Base-by-base conservation (phyloP, 345 rosid genomes). In the Aquilaria malaccensis region DNA sequence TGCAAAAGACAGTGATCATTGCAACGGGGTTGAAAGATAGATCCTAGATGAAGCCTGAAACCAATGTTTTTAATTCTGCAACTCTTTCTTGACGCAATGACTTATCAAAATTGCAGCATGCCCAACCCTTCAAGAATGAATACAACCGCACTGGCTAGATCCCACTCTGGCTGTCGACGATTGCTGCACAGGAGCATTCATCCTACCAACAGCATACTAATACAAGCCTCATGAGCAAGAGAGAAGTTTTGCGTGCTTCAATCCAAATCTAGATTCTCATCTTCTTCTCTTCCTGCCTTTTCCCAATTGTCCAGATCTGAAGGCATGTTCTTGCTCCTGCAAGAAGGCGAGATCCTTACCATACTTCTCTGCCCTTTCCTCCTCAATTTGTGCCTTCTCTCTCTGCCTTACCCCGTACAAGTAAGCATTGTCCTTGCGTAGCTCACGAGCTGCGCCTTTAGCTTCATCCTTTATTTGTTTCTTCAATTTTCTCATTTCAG, bases 281-380 rank as follows among this genome's bases (percentile, higher is more conserved):
- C 80, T 68, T 67, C 83, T 80, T 70, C 86, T 77, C 79, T 80
- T 81, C 61, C 76, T 66, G 67, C 97, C 92, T 74, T 85, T 83
- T 30, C 97, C 96, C 48, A 90, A 72, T 59, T 86, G 97, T 51
- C 96, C 99, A 50, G 97, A 88, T 74, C 84, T 94, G 71, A 72
- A 80, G 56, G 87, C 97, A 74, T 82, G 83, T 64, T 88, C 92
- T 70, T 94, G 96, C 50, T 94, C 99, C 78, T 94, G 97, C 56
- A 94, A 90, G 71, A 88, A 90, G 59, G 97, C 95, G 53, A 66
- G 69, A 13, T 81, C 80, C 72, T 73, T 74, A n/a, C 96, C 96
- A 33, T 80, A 82, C 48, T 78, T 83, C 77, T 86, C 97, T 6
- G 77, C 70, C 58, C 80, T 86, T 76, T 90, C 99, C 72, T 78